Conservation (phyloP, 495 filamentous ascomycete species). For the Annulohypoxylon stygium region DNA sequence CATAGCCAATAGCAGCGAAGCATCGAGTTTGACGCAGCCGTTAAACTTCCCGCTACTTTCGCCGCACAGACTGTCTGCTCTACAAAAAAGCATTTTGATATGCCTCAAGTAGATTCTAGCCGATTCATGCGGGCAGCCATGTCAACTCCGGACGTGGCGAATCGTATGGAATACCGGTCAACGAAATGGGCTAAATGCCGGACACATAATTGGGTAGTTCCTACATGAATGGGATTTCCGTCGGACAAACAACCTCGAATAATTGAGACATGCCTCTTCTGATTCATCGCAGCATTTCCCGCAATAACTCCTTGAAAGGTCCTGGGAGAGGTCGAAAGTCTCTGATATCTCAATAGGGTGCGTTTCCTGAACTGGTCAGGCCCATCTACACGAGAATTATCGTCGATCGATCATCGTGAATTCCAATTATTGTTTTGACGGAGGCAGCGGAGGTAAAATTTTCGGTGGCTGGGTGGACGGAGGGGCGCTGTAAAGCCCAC, state of each 20-base stretch:
- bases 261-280: neutral
- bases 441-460: neutral
- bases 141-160: neutral
- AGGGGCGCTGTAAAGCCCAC: neutral
- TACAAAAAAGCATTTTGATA: neutral
- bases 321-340: neutral
- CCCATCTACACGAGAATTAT: neutral
- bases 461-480: neutral
- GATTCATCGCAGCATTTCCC: neutral
- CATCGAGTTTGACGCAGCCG: neutral
- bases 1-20: neutral
- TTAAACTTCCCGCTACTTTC: conserved; percentile 12
- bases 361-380: neutral
- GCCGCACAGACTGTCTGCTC: neutral
- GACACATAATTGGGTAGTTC: conserved; percentile 5
- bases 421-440: neutral
- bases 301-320: neutral
- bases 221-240: neutral
- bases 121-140: conserved; percentile 1
- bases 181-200: neutral
- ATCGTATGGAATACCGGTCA: neutral
- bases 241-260: neutral
- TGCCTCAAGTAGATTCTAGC: neutral
- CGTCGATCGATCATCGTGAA: neutral
- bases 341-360: neutral